Conservation (phyloP, 2,329 filamentous ascomycete genomes). For the Anthostomella pinea region DNA sequence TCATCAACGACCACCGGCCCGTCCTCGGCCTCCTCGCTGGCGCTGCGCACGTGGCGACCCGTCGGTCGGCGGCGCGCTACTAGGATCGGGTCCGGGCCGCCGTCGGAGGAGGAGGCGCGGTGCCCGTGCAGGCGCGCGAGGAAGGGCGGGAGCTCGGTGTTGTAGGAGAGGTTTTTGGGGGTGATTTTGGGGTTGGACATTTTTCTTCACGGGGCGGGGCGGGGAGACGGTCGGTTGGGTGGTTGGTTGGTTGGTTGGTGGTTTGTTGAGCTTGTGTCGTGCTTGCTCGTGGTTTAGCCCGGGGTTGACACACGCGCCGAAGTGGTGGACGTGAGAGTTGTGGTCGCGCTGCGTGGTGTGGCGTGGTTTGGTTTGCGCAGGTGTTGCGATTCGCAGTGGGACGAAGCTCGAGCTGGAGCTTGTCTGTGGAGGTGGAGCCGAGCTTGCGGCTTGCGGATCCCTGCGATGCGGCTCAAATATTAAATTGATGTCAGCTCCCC, state of each 20-base stretch:
- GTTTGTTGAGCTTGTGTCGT: neutral
- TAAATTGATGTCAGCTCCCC: no score
- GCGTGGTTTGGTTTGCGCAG: no score
- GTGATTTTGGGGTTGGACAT: conserved; percentile 58
- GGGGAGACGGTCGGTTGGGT: conserved; percentile 10
- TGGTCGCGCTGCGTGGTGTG: no score
- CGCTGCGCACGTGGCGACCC: conserved; percentile 49
- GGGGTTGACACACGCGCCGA: no score
- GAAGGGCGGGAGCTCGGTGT: conserved; percentile 57
- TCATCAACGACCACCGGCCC: conserved; percentile 74
- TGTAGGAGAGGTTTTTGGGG: conserved; percentile 68
- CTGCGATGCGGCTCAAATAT: no score
- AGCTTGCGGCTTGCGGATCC: no score
- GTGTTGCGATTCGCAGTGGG: no score
- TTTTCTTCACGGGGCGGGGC: neutral
- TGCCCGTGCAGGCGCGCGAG: conserved; percentile 56
- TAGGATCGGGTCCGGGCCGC: conserved; percentile 52
- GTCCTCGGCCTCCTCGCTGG: conserved; percentile 72
- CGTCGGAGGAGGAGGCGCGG: conserved; percentile 44
- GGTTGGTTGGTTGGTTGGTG: neutral
- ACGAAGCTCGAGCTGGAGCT: no score
- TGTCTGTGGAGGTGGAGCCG: no score
- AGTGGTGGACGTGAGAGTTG: neutral
- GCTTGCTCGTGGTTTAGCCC: no score
- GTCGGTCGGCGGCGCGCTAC: conserved; percentile 47